Conservation (phyloP, 2,329 filamentous ascomycete species). For the Cadophora luteo-olivacea region DNA sequence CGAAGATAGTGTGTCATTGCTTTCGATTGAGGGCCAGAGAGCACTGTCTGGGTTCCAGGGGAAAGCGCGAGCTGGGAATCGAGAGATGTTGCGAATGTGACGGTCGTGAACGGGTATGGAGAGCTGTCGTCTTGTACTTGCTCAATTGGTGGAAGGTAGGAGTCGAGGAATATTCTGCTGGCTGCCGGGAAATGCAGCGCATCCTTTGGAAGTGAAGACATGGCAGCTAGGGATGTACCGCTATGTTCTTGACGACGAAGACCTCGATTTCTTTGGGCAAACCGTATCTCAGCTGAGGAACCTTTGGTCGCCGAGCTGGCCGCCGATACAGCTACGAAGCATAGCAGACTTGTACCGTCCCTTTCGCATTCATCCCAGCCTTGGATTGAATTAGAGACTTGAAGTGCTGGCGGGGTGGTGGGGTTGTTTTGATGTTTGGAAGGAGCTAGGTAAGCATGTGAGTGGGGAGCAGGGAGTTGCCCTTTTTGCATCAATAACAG, state of each 20-base stretch:
- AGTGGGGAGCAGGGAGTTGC: not conserved
- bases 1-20: constrained; percentile 94
- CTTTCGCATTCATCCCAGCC: not conserved
- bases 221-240: too few species aligned
- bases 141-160: constrained; percentile 11
- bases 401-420: constrained; percentile 2
- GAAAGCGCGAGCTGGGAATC: constrained; percentile 65
- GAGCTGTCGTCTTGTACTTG: not conserved
- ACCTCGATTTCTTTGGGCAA: too few species aligned
- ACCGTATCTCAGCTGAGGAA: not conserved
- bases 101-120: constrained; percentile 19
- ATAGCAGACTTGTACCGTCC: not conserved
- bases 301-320: not conserved
- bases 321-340: not conserved
- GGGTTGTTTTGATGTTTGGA: not conserved
- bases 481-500: not conserved
- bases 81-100: constrained; percentile 87
- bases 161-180: constrained; percentile 17
- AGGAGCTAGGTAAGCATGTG: not conserved
- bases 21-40: constrained; percentile 85
- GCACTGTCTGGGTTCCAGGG: constrained; percentile 76
- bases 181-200: constrained; percentile 19
- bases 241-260: too few species aligned
- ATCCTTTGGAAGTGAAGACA: constrained; percentile 14
- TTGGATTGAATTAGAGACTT: not conserved